Evolutionary conservation across 2,329 filamentous ascomycete genomes (phyloP), one percentile per base, ranked within the genome.

Genomic region (Endoconidiophora polonica): DNA sequence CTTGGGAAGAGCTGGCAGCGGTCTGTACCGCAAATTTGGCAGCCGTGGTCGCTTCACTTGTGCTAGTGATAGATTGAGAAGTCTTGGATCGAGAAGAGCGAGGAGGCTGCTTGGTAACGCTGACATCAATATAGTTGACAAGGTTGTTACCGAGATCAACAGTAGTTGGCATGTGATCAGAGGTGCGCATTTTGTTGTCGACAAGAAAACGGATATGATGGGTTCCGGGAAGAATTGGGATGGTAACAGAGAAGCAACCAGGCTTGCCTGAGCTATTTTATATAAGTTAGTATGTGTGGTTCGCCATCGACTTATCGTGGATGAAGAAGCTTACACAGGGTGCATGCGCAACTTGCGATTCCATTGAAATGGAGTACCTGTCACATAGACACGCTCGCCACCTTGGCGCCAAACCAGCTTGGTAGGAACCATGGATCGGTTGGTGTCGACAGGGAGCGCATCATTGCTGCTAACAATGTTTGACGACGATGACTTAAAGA

Each of bases 141-240:
- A 98, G 72, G 61, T 94, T 94, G 67, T 96, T 96, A 56, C 87
- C 93, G 63, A 93, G 95, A 63, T 98, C 91, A 52, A 98, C 91
- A 1, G 91, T 94, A 0, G 91, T 96, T 12, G 91, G 90, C 50
- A 95, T 72, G 56, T 83, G 78, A 54, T 84, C 79, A 14, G 86
- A 91, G 12, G 87, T 91, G 61, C 82, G 77, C 86, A 95, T 94
- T 60, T 90, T 81, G 52, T 84, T 85, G 66, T 96, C 90, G 46
- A 95, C 87, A 57, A 98, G 75, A 67, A 96, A 98, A 61, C 93
- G 90, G 59, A 98, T 74, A 68, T 98, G 91, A 63, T 98, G 90
- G 4, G 91, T 98, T 57, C 91, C 91, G 3, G 90, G 87, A 12
- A 86, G 81, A 52, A 96, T 80, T 60, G 84, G 80, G 59, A 96